A percentile compares a stretch with the other conserved stretches of the same genome.
Evolutionary conservation across 2,329 filamentous ascomycete species (phyloP).

Genomic region (Neonectria hederae): DNA sequence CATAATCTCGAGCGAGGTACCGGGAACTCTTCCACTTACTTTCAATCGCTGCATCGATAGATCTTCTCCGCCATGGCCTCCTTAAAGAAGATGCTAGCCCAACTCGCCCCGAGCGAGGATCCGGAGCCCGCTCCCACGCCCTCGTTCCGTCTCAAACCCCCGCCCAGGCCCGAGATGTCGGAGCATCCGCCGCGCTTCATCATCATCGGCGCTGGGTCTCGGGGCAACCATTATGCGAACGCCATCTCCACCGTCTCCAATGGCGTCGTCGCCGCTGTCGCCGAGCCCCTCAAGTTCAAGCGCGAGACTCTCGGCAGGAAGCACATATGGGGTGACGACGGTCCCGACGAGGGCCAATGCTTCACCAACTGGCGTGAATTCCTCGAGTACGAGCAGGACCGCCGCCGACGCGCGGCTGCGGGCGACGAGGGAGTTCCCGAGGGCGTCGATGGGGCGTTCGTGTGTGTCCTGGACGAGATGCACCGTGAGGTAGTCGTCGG

Average conservation of each 20-base stretch:
- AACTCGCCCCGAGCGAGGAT: slow-evolving; percentile 26
- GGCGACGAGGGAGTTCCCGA: slow-evolving; percentile 57
- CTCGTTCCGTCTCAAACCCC: slow-evolving; percentile 42
- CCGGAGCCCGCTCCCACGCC: slow-evolving; percentile 27
- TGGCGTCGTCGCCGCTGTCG: slow-evolving; percentile 78
- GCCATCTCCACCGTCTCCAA: slow-evolving; percentile 72
- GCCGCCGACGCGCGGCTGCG: slow-evolving; percentile 63
- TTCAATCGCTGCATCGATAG: not conserved
- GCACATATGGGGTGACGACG: slow-evolving; percentile 74
- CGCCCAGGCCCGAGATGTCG: slow-evolving; percentile 57
- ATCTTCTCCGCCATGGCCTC: slow-evolving; percentile 31
- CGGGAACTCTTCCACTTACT: not conserved
- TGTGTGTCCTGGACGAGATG: slow-evolving; percentile 84
- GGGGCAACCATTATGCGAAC: slow-evolving; percentile 78
- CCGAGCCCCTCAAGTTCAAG: slow-evolving; percentile 83
- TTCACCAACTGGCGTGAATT: slow-evolving; percentile 82
- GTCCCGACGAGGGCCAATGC: slow-evolving; percentile 67
- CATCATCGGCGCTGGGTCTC: slow-evolving; percentile 83
- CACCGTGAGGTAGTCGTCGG: slow-evolving; percentile 83
- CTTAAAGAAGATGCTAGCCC: slow-evolving; percentile 33
- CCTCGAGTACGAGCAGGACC: slow-evolving; percentile 72
- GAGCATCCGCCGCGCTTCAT: slow-evolving; percentile 71
- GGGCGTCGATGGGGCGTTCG: slow-evolving; percentile 70
- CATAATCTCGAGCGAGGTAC: not conserved
- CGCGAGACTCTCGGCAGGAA: slow-evolving; percentile 73